These are phyloP conservation scores for Nakataea oryzae DNA, from an alignment of 2,329 filamentous ascomycete species.

Conservation along the genomic window DNA sequence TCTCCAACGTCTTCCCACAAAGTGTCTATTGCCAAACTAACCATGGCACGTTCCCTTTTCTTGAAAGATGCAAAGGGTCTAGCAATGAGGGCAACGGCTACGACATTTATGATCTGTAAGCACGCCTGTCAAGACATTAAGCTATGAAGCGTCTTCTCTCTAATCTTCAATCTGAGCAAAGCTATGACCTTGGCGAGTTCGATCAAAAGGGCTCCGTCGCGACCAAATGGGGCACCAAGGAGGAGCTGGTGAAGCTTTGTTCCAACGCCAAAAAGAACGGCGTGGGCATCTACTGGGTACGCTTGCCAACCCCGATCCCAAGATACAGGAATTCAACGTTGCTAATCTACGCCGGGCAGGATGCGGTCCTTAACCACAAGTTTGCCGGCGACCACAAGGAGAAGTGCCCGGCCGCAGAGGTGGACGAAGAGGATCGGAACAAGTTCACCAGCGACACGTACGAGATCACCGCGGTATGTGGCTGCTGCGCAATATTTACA, in stretches of 20 bases:
- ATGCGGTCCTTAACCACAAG: constrained; percentile 66
- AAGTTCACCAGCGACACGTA: constrained; percentile 44
- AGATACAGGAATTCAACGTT: not conserved
- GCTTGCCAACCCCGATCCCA: not conserved
- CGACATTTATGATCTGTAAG: constrained; percentile 56
- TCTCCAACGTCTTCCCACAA: not conserved
- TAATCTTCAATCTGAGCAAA: not conserved
- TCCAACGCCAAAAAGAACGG: constrained; percentile 41
- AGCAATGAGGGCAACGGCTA: constrained; percentile 56
- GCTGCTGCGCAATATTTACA: too few species aligned
- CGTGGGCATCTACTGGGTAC: constrained; percentile 51
- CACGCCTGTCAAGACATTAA: not conserved
- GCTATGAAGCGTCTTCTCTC: too few species aligned
- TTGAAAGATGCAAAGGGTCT: constrained; percentile 49
- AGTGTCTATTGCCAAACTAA: not conserved
- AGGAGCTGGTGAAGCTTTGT: constrained; percentile 47
- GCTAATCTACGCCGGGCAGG: constrained; percentile 15
- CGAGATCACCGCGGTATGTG: constrained; percentile 46
- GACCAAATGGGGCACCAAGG: constrained; percentile 62
- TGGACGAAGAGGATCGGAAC: constrained; percentile 50
- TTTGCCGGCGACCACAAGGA: constrained; percentile 61
- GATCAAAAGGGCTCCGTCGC: constrained; percentile 54
- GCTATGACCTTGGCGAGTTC: constrained; percentile 59
- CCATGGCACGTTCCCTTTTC: too few species aligned
- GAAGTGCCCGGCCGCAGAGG: constrained; percentile 51